Base-by-base conservation (phyloP, 2,329 filamentous ascomycete species). In the Penicillium decumbens region DNA sequence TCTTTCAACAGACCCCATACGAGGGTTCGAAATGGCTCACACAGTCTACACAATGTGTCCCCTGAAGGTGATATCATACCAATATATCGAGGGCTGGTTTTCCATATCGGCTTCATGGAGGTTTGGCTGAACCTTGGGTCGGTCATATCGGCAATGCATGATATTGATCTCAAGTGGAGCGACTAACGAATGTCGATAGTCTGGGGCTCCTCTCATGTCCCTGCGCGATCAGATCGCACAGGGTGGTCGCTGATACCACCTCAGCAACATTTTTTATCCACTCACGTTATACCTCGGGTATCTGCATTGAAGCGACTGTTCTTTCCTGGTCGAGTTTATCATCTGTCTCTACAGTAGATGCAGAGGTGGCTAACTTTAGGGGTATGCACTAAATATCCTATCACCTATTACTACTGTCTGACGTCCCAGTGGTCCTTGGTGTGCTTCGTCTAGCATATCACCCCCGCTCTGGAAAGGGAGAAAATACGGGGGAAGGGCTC, bases 11-110 rank as follows among this genome's bases (percentile, higher is more conserved):
- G 5, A 13, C 20, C 37, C 4, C 28, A 27, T n/a, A n/a, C n/a
- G n/a, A n/a, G 12, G 33, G 8, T 40, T 27, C 13, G 10, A 10
- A 0, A 27, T 27, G 37, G 25, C 37, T 40, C 37, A 40, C 25
- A 40, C n/a, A 23, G 24, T 15, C 12, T n/a, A 15, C 24, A 8
- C 12, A 7, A 10, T 25, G 12, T 15, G n/a, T 15, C 4, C 12
- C 12, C 3, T 35, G 43, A 39, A 13, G 46, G 51, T 56, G 51
- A 52, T 49, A 52, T 54, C 51, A 41, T 41, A 23, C 20, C 20
- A 23, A 23, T 23, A 23, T 23, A 23, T 23, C 20, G 20, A 23
- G 20, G 20, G 20, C 20, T 23, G 20, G 20, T 3, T 23, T 23
- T 23, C 20, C 3, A 23, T 23, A 23, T 23, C 3, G 20, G 20